Evolutionary conservation across 352 stramenopile genomes (phyloP).

Genomic region (Lagenidium sp.): DNA sequence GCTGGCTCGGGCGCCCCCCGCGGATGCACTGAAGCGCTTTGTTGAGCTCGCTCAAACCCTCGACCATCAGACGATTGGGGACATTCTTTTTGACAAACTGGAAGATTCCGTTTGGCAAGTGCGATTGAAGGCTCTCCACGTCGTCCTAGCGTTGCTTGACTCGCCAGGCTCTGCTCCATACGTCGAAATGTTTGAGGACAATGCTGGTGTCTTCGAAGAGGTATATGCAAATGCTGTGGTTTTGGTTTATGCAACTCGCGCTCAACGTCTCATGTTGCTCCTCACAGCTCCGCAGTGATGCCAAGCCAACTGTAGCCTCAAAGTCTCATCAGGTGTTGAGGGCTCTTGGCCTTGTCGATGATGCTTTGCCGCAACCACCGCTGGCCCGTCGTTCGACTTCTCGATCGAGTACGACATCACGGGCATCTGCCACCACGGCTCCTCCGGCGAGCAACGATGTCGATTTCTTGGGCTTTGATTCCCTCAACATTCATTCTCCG

Average conservation of each 20-base stretch:
- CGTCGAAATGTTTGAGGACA: conserved; percentile 76
- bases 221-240: no score
- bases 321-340: conserved; percentile 68
- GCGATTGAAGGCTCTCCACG: conserved; percentile 74
- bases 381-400: no score
- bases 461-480: conserved; percentile 70
- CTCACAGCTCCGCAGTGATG: conserved; percentile 47
- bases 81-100: conserved; percentile 82
- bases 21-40: conserved; percentile 76
- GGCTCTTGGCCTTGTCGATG: conserved; percentile 51
- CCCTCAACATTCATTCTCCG: conserved; percentile 48
- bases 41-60: conserved; percentile 82
- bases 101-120: conserved; percentile 81
- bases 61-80: conserved; percentile 74
- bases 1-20: conserved; percentile 58
- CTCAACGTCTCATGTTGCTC: not conserved
- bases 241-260: not conserved
- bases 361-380: conserved; percentile 21
- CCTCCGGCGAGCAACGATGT: conserved; percentile 30
- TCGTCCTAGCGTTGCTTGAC: conserved; percentile 68
- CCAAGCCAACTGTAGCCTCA: conserved; percentile 68
- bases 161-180: conserved; percentile 56
- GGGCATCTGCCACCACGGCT: conserved; percentile 4
- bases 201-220: conserved; percentile 74
- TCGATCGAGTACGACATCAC: no score